These are phyloP conservation scores for Leptomonas seymouri DNA, from an alignment of 208 protist species.

Conservation along the genomic window DNA sequence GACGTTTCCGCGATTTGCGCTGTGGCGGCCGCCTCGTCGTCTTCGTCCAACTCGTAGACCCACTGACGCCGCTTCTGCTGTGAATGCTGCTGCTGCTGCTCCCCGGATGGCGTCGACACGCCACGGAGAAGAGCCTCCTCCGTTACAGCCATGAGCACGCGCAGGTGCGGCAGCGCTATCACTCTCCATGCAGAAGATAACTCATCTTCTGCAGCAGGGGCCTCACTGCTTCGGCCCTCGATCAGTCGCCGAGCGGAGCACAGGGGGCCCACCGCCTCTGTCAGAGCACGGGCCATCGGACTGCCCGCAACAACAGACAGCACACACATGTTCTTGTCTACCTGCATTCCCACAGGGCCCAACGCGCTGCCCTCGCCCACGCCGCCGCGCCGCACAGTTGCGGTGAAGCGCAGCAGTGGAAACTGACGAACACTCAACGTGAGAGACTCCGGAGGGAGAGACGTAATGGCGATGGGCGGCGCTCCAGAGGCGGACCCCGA, in stretches of 20 bases:
- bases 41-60: constrained; percentile 67
- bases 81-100: background rate
- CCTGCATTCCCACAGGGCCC: constrained; percentile 56
- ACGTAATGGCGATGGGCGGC: constrained; percentile 2
- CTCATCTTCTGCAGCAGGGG: background rate
- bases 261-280: constrained; percentile 36
- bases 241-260: constrained; percentile 63
- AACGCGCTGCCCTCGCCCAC: constrained; percentile 33
- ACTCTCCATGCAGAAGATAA: constrained; percentile 7
- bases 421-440: constrained; percentile 70
- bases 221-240: background rate
- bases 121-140: background rate
- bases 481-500: background rate
- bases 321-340: constrained; percentile 64
- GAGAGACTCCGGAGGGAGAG: constrained; percentile 45
- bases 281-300: constrained; percentile 53
- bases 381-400: constrained; percentile 41
- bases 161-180: constrained; percentile 18
- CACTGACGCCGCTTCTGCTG: constrained; percentile 29
- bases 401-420: constrained; percentile 49
- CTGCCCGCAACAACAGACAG: constrained; percentile 38
- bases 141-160: background rate
- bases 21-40: constrained; percentile 13
- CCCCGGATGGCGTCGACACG: background rate
- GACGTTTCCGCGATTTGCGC: background rate